A percentile compares a stretch with the other conserved stretches of the same genome.
phyloP scores from a whole-genome alignment of 257 asterid genomes.

The Eucommia ulmoides region DNA sequence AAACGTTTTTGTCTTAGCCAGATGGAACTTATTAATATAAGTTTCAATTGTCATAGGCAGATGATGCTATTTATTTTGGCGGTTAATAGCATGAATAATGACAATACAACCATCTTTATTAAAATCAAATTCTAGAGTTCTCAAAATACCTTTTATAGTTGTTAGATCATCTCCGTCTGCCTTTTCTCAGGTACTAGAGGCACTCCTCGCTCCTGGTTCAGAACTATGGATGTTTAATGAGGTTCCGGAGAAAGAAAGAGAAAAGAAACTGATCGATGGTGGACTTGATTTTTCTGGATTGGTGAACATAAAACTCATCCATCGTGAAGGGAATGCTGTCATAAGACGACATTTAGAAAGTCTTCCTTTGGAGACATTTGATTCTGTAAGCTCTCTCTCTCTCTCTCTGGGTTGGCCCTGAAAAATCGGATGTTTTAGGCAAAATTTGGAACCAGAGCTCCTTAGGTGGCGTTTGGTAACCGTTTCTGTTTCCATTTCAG shows the following conservation, averaged over 20 bases:
- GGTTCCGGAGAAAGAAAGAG: conserved; percentile 72
- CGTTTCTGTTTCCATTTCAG: no score
- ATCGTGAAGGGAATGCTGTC: conserved; percentile 88
- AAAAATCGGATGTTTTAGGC: no score
- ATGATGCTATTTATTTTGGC: no score
- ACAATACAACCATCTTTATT: no score
- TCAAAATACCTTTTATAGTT: no score
- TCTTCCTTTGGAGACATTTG: conserved; percentile 92
- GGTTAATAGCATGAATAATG: no score
- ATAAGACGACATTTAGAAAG: conserved; percentile 84
- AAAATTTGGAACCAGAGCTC: no score
- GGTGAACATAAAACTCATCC: conserved; percentile 72
- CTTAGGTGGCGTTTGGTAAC: no score
- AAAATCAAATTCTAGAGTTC: no score
- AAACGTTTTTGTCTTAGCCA: no score
- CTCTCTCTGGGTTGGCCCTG: conserved; percentile 2
- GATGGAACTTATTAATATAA: no score
- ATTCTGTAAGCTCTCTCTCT: conserved; percentile 64
- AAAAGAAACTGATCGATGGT: conserved; percentile 73
- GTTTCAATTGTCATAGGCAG: not conserved
- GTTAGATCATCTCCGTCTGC: conserved; percentile 9
- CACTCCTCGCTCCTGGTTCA: conserved; percentile 77
- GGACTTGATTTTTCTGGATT: conserved; percentile 81
- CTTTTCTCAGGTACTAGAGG: conserved; percentile 65
- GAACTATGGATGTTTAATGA: conserved; percentile 96